Conservation (phyloP, 2,329 filamentous ascomycete genomes). For the Boeremia exigua region DNA sequence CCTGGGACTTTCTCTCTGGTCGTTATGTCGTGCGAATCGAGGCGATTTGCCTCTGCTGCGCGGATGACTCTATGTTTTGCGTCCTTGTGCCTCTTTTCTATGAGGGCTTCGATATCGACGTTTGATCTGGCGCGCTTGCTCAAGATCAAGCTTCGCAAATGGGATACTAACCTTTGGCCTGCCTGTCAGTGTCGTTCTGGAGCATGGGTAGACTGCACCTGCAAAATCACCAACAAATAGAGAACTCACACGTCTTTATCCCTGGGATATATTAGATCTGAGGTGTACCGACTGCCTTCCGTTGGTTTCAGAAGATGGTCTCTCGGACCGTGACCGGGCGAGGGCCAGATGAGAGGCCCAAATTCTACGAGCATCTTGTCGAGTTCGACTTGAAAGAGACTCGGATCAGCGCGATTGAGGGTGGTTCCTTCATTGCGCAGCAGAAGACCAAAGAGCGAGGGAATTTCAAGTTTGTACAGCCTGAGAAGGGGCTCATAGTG, state of each 20-base stretch:
- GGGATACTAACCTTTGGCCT: background rate
- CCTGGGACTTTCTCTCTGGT: background rate
- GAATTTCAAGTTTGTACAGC: constrained; percentile 17
- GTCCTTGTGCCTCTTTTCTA: constrained; percentile 1
- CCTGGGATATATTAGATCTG: constrained; percentile 19
- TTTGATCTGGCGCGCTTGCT: background rate
- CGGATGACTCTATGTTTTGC: background rate
- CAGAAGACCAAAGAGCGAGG: constrained; percentile 14
- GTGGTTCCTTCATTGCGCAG: constrained; percentile 9
- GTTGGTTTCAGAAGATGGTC: constrained; percentile 17
- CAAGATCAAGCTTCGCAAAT: background rate
- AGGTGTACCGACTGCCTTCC: constrained; percentile 9
- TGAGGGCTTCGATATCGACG: background rate
- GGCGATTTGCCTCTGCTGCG: background rate
- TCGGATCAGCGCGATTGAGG: constrained; percentile 14
- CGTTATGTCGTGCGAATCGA: too few relatives aligned
- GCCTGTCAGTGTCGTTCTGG: background rate
- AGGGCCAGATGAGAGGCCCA: constrained; percentile 24
- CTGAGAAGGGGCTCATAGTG: constrained; percentile 9
- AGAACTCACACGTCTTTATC: background rate
- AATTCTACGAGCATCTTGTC: constrained; percentile 14
- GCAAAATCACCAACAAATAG: too few relatives aligned
- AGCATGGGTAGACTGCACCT: background rate
- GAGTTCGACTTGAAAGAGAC: constrained; percentile 21
- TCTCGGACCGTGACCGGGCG: constrained; percentile 5